Conservation (phyloP, 805 yeast species). For the Yarrowia sp. region DNA sequence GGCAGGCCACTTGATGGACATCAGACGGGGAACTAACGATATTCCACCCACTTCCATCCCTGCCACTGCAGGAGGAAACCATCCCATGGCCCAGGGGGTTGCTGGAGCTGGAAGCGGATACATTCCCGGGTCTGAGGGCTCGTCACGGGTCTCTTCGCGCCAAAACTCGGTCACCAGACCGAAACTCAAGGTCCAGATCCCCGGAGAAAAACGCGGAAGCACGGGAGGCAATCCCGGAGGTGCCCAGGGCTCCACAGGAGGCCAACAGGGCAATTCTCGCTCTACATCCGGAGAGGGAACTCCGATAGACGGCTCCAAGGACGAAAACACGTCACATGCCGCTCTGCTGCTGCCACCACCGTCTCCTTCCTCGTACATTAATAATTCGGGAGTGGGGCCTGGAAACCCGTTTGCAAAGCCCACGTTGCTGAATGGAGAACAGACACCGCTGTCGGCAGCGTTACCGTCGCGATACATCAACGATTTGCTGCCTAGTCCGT, state of each 20-base stretch:
- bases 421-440: slow-evolving; percentile 57
- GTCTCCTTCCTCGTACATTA: slow-evolving; percentile 49
- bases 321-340: slow-evolving; percentile 34
- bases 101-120: slow-evolving; percentile 40
- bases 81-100: slow-evolving; percentile 25
- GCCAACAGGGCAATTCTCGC: slow-evolving; percentile 34
- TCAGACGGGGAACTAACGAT: slow-evolving; percentile 34
- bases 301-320: slow-evolving; percentile 21
- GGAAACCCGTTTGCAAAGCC: slow-evolving; percentile 50
- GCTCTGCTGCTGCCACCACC: slow-evolving; percentile 49
- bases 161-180: slow-evolving; percentile 39
- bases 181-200: slow-evolving; percentile 40
- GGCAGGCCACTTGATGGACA: slow-evolving; percentile 38
- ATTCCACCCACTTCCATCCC: slow-evolving; percentile 18
- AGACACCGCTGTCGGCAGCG: slow-evolving; percentile 71
- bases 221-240: slow-evolving; percentile 37
- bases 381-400: slow-evolving; percentile 46
- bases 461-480: slow-evolving; percentile 74
- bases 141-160: slow-evolving; percentile 40
- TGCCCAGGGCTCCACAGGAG: slow-evolving; percentile 28
- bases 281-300: slow-evolving; percentile 24
- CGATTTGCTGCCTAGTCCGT: slow-evolving; percentile 82
- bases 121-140: slow-evolving; percentile 39
- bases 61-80: slow-evolving; percentile 5
- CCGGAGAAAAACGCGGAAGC: slow-evolving; percentile 39